phyloP scores from a whole-genome alignment of 2,329 filamentous ascomycete species.

The Apiospora sp. region DNA sequence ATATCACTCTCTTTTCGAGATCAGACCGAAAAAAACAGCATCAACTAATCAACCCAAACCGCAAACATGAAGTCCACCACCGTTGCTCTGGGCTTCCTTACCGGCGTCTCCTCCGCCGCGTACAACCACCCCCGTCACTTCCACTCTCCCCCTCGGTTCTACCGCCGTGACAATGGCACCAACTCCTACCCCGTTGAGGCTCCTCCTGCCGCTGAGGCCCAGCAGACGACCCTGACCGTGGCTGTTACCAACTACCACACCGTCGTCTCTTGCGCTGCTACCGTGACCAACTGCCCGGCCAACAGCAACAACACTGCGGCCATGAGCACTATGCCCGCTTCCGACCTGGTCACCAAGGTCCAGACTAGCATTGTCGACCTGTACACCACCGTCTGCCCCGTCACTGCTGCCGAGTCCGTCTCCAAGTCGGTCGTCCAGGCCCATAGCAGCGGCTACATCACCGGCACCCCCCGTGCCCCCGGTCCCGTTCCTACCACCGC shows the following conservation, averaged over 20 bases:
- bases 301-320: slow-evolving; percentile 34
- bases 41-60: slow-evolving; percentile 13
- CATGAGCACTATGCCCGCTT: slow-evolving; percentile 25
- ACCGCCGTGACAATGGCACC: slow-evolving; percentile 38
- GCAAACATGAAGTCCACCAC: slow-evolving; percentile 45
- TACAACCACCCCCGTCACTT: slow-evolving; percentile 43
- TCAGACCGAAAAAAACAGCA: slow-evolving; percentile 29
- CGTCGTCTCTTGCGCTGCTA: slow-evolving; percentile 43
- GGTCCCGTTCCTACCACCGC: slow-evolving; percentile 5
- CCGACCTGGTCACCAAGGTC: slow-evolving; percentile 34
- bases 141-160: slow-evolving; percentile 35
- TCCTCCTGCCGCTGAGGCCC: not conserved
- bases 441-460: slow-evolving; percentile 43
- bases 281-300: slow-evolving; percentile 45
- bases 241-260: slow-evolving; percentile 42
- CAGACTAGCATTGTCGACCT: slow-evolving; percentile 47
- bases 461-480: slow-evolving; percentile 37
- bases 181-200: slow-evolving; percentile 23
- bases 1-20: slow-evolving; percentile 40
- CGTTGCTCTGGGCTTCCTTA: slow-evolving; percentile 43
- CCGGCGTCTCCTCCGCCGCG: slow-evolving; percentile 42
- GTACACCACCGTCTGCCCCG: slow-evolving; percentile 48
- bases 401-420: slow-evolving; percentile 41
- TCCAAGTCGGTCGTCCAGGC: slow-evolving; percentile 42
- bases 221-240: slow-evolving; percentile 43